These are phyloP conservation scores for Acer campestre DNA, from an alignment of 345 rosid species.

Conservation along the genomic window DNA sequence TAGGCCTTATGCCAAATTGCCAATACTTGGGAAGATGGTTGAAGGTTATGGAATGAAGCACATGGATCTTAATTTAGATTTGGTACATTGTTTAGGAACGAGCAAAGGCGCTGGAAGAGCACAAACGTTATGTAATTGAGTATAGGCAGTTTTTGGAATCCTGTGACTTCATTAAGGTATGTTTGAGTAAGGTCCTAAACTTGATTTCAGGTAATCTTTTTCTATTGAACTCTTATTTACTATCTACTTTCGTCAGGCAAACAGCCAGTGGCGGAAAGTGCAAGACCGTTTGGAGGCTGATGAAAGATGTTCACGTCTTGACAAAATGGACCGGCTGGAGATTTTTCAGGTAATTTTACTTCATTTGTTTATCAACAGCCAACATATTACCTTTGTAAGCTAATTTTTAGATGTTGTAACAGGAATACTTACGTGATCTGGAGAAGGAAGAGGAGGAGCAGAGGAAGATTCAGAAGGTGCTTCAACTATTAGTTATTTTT, in stretches of 20 bases:
- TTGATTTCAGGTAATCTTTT: slow-evolving; percentile 12
- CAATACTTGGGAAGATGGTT: not conserved
- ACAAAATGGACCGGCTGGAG: slow-evolving; percentile 84
- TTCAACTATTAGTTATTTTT: slow-evolving; percentile 8
- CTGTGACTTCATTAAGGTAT: slow-evolving; percentile 91
- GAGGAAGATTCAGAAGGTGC: slow-evolving; percentile 88
- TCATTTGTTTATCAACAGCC: not conserved
- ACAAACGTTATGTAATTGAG: slow-evolving; percentile 64
- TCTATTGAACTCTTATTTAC: slow-evolving; percentile 20
- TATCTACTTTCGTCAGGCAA: slow-evolving; percentile 50
- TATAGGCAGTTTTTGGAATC: slow-evolving; percentile 83
- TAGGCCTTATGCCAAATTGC: not conserved
- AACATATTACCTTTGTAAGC: slow-evolving; percentile 14
- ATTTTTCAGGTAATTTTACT: slow-evolving; percentile 74
- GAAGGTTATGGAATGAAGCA: not conserved
- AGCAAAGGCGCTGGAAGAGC: slow-evolving; percentile 71
- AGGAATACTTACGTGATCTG: slow-evolving; percentile 83
- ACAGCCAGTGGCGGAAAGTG: slow-evolving; percentile 97
- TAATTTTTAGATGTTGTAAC: slow-evolving; percentile 37
- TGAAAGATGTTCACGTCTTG: slow-evolving; percentile 89
- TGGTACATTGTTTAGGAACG: slow-evolving; percentile 60
- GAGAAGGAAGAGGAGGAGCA: slow-evolving; percentile 95
- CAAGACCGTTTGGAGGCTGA: slow-evolving; percentile 90
- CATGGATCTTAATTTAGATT: slow-evolving; percentile 17
- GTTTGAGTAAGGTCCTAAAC: slow-evolving; percentile 12